phyloP scores from a whole-genome alignment of 768 basidiomycete genomes.

The Trametes cinnabarina region DNA sequence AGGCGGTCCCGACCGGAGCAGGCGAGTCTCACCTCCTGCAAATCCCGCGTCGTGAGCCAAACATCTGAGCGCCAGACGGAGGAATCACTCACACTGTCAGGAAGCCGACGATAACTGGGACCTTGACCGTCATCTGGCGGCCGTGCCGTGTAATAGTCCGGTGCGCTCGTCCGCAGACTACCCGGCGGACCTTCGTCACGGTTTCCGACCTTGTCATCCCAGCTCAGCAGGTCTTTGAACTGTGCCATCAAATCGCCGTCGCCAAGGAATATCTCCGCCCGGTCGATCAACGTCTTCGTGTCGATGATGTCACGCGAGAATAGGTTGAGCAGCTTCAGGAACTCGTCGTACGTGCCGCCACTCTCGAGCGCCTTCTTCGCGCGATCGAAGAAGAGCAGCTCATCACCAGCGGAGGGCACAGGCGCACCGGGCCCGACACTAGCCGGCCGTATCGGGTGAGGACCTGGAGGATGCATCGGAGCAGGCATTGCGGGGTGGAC shows the following conservation, averaged over 20 bases:
- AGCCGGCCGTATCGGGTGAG: slow-evolving; percentile 16
- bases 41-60: neutral
- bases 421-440: slow-evolving; percentile 6
- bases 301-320: slow-evolving; percentile 94
- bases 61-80: neutral
- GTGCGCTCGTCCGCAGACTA: slow-evolving; percentile 71
- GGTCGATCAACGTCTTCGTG: slow-evolving; percentile 73
- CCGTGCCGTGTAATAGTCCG: slow-evolving; percentile 73
- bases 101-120: slow-evolving; percentile 89
- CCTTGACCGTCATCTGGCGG: slow-evolving; percentile 85
- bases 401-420: slow-evolving; percentile 46
- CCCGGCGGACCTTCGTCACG: slow-evolving; percentile 72
- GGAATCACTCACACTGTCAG: slow-evolving; percentile 71
- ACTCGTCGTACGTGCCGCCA: slow-evolving; percentile 85
- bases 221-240: slow-evolving; percentile 85
- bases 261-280: slow-evolving; percentile 78
- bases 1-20: slow-evolving; percentile 95
- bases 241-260: slow-evolving; percentile 75
- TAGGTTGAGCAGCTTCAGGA: slow-evolving; percentile 87
- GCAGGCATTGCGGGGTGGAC: slow-evolving; percentile 23
- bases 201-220: slow-evolving; percentile 64
- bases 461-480: slow-evolving; percentile 26
- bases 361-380: slow-evolving; percentile 78
- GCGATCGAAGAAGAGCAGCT: slow-evolving; percentile 91
- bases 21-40: slow-evolving; percentile 80